Percentiles rank a stretch among this genome's conserved stretches.
Conservation (phyloP, 2,329 filamentous ascomycete genomes). For the Sclerotinia glacialis region DNA sequence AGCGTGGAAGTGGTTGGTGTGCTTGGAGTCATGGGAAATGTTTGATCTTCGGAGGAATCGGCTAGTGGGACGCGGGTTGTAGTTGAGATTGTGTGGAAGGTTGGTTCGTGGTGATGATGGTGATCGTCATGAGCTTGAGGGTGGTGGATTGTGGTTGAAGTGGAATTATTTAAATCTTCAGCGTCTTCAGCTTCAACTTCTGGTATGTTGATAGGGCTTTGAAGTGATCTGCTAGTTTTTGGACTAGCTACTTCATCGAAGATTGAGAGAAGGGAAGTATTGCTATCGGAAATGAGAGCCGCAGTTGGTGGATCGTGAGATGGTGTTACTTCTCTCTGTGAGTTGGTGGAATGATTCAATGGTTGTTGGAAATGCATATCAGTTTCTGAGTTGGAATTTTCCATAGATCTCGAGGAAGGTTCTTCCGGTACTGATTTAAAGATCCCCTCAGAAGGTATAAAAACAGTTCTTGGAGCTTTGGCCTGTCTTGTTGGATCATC, state of each 20-base stretch:
- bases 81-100: conserved; percentile 39
- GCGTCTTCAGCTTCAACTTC: conserved; percentile 24
- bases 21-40: neutral
- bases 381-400: conserved; percentile 24
- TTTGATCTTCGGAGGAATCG: conserved; percentile 27
- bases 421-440: conserved; percentile 52
- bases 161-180: conserved; percentile 31
- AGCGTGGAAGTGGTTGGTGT: conserved; percentile 27
- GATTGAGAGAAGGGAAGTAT: conserved; percentile 59
- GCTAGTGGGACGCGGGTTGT: conserved; percentile 39
- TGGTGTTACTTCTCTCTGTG: conserved; percentile 45
- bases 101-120: conserved; percentile 23
- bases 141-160: conserved; percentile 33
- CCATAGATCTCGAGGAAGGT: conserved; percentile 33
- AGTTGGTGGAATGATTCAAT: neutral
- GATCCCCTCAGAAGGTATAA: conserved; percentile 61
- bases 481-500: conserved; percentile 16
- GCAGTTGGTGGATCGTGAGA: conserved; percentile 61
- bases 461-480: conserved; percentile 39
- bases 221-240: neutral
- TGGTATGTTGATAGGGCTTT: conserved; percentile 30
- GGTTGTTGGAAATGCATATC: conserved; percentile 15
- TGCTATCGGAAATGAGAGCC: conserved; percentile 52
- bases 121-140: conserved; percentile 32
- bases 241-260: conserved; percentile 51